These are phyloP conservation scores for Cicer cuneatum DNA, from an alignment of 306 rosid genomes.

Conservation along the genomic window DNA sequence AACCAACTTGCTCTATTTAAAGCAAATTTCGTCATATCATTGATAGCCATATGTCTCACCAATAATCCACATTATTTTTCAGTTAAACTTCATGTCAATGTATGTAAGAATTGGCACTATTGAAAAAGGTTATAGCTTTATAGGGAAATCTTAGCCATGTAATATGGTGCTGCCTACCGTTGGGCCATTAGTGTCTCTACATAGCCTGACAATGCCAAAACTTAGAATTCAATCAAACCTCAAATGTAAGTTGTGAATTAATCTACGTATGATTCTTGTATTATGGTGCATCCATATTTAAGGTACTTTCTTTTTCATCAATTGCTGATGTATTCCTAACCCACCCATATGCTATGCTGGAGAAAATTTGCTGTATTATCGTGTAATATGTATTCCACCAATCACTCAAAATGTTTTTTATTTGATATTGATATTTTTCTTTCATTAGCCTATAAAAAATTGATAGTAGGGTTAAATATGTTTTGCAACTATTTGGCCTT, in stretches of 20 bases:
- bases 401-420: too few relatives aligned
- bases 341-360: not conserved
- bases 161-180: not conserved
- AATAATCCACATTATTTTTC: conserved; percentile 7
- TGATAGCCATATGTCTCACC: conserved; percentile 26
- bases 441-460: too few relatives aligned
- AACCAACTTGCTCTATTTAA: not conserved
- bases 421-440: too few relatives aligned
- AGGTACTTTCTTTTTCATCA: conserved; percentile 6
- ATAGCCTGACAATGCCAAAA: conserved; percentile 44
- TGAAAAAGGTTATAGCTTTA: not conserved
- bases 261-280: conserved; percentile 9
- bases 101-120: conserved; percentile 9
- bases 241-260: conserved; percentile 12
- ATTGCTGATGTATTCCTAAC: not conserved
- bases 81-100: conserved; percentile 16
- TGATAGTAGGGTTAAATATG: too few relatives aligned
- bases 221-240: conserved; percentile 33
- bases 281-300: not conserved
- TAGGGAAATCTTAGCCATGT: not conserved
- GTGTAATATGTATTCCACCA: too few relatives aligned
- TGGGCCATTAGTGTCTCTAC: conserved; percentile 66
- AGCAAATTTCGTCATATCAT: not conserved
- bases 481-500: too few relatives aligned
- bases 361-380: not conserved